phyloP scores from a whole-genome alignment of 208 protist genomes.

The Endotrypanum monterogeii region DNA sequence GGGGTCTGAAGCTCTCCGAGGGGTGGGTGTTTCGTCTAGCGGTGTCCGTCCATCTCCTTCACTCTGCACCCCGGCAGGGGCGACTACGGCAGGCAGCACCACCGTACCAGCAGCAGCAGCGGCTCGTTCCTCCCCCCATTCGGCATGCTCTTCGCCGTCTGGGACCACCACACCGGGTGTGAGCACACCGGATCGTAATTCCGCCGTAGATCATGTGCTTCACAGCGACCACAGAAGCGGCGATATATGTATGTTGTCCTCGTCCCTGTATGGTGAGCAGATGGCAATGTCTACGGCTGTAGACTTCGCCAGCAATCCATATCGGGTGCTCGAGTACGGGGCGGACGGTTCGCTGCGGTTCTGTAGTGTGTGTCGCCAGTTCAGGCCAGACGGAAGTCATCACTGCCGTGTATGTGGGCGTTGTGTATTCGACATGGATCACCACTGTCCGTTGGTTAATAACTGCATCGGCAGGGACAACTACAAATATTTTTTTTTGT shows the following conservation, averaged over 20 bases:
- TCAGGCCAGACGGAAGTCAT: slow-evolving; percentile 78
- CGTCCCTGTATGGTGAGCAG: neutral
- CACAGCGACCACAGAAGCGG: neutral
- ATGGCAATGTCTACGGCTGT: neutral
- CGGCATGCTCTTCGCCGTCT: neutral
- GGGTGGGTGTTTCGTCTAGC: neutral
- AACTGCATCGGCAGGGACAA: slow-evolving; percentile 90
- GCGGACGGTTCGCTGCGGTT: slow-evolving; percentile 51
- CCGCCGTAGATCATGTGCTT: neutral
- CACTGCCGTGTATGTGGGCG: slow-evolving; percentile 78
- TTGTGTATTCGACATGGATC: slow-evolving; percentile 88
- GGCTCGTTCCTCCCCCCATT: neutral
- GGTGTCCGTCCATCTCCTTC: neutral
- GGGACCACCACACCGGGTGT: neutral
- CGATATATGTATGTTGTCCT: neutral
- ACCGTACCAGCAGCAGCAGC: neutral
- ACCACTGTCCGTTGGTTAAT: slow-evolving; percentile 90
- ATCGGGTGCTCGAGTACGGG: slow-evolving; percentile 40
- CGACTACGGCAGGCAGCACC: neutral
- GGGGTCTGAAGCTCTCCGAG: neutral
- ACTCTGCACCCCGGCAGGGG: neutral
- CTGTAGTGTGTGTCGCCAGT: slow-evolving; percentile 64
- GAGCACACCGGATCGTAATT: neutral
- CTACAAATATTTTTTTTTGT: slow-evolving; percentile 87
- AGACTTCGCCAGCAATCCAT: slow-evolving; percentile 19